A percentile compares a stretch with the other conserved stretches of the same genome.
phyloP scores from a whole-genome alignment of 2,329 filamentous ascomycete species.

The Exserohilum rostratum region DNA sequence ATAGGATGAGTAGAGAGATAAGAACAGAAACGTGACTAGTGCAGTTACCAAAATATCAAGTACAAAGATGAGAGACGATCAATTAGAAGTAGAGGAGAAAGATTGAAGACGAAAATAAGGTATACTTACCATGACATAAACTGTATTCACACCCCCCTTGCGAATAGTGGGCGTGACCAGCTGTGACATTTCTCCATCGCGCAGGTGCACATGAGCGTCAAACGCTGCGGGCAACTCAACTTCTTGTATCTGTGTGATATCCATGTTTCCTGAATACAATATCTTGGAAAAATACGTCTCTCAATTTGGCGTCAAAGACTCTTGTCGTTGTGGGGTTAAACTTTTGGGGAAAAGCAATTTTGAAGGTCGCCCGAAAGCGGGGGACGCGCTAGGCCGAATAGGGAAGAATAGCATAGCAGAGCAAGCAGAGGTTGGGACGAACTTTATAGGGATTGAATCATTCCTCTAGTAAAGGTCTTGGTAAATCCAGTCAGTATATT shows the following conservation, averaged over 20 bases:
- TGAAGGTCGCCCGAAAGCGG: conserved; percentile 4
- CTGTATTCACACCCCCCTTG: conserved; percentile 58
- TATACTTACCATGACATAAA: conserved; percentile 59
- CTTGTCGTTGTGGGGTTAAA: conserved; percentile 3
- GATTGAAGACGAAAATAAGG: neutral
- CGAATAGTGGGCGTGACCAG: conserved; percentile 59
- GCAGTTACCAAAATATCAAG: no score
- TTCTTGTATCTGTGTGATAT: conserved; percentile 51
- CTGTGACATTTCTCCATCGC: conserved; percentile 60
- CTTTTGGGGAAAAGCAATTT: conserved; percentile 1
- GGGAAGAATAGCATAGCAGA: neutral
- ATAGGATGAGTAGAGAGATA: neutral
- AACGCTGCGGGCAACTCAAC: conserved; percentile 57
- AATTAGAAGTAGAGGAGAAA: neutral
- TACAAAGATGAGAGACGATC: neutral
- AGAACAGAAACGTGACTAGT: no score
- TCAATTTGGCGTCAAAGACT: neutral
- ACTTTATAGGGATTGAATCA: no score
- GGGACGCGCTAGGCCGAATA: conserved; percentile 1
- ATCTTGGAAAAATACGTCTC: no score
- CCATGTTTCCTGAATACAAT: conserved; percentile 27
- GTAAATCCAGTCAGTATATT: neutral
- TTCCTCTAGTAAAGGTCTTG: neutral
- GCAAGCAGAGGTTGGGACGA: neutral
- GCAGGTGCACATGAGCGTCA: conserved; percentile 59